A percentile compares a stretch with the other conserved stretches of the same genome.
Evolutionary conservation across 2,329 filamentous ascomycete species (phyloP).

Genomic region (Phialophora expanda): DNA sequence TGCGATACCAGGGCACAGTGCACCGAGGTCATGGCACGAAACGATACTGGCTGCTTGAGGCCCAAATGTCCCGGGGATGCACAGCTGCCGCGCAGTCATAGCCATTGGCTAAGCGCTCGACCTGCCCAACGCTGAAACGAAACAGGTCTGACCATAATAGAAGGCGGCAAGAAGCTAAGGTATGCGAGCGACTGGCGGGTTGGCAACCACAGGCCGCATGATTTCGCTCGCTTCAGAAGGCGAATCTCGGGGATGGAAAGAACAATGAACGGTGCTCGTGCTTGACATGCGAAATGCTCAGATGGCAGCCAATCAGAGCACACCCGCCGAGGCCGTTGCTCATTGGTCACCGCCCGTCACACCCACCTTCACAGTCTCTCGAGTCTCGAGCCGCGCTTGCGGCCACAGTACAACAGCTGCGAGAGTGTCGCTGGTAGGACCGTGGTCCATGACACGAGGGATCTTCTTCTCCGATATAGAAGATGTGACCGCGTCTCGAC

Average conservation of each 20-base stretch:
- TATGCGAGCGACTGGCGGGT: too few species aligned
- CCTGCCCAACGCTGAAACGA: slow-evolving; percentile 1
- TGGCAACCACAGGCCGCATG: background rate
- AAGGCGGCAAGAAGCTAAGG: background rate
- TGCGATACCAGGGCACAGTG: background rate
- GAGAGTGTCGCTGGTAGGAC: background rate
- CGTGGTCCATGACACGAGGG: background rate
- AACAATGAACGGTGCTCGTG: background rate
- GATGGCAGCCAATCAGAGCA: background rate
- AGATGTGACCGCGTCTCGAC: background rate
- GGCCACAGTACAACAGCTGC: background rate
- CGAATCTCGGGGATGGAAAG: background rate
- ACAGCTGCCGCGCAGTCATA: background rate
- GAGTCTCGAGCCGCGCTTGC: background rate
- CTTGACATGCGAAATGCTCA: background rate
- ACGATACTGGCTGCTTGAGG: background rate
- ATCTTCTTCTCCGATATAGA: background rate
- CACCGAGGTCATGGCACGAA: background rate
- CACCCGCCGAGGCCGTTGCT: background rate
- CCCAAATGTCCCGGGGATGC: background rate
- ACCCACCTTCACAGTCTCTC: background rate
- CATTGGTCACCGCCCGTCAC: background rate
- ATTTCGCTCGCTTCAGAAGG: background rate
- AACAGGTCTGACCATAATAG: background rate
- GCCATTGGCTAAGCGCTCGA: slow-evolving; percentile 2